Base-by-base conservation (phyloP, 306 rosid species). In the Vigna mungo region DNA sequence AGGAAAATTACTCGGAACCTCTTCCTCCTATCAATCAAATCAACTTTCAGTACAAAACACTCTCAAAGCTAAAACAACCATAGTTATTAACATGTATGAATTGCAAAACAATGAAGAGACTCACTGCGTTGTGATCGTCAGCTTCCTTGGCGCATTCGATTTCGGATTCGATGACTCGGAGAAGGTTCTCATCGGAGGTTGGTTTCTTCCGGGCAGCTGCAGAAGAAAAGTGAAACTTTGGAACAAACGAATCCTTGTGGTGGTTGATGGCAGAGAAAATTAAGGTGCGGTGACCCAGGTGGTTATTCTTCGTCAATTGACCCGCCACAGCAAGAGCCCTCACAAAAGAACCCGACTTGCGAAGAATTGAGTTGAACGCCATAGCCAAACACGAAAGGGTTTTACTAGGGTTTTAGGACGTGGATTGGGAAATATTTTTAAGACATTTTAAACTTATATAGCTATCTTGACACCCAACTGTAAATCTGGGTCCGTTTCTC, bases 361-460 rank as follows among this genome's bases (percentile, higher is more conserved):
- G 92, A 75, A 95, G 68, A 72, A 91, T 84, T 48, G 93, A 87
- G 75, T 71, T 54, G 77, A 89, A 80, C 36, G 91, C 96, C 99
- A 95, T 95, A 77, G 78, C 49, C 43, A 7, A 44, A 21, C 9
- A 15, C 30, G 15, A 12, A 66, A 54, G 77, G 83, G 83, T 74
- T 83, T 80, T 83, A 65, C 65, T 68, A 77, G 85, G 88, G 82
- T 74, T 84, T 84, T 39, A 44, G 11, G 5, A 34, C 10, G 60
- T 30, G 68, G n/a, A 66, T 68, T 62, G n/a, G 68, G 17, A 43
- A 8, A 8, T 34, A 30, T 3, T 44, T 75, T 43, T 0, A 1
- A 3, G 15, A 14, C 49, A 30, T 15, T 36, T 36, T 48, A 2
- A 56, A 59, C 16, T 27, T 17, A 23, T 61, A 23, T 15, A 20